phyloP scores from a whole-genome alignment of 2,329 filamentous ascomycete species.

The Hymenoscyphus linearis region DNA sequence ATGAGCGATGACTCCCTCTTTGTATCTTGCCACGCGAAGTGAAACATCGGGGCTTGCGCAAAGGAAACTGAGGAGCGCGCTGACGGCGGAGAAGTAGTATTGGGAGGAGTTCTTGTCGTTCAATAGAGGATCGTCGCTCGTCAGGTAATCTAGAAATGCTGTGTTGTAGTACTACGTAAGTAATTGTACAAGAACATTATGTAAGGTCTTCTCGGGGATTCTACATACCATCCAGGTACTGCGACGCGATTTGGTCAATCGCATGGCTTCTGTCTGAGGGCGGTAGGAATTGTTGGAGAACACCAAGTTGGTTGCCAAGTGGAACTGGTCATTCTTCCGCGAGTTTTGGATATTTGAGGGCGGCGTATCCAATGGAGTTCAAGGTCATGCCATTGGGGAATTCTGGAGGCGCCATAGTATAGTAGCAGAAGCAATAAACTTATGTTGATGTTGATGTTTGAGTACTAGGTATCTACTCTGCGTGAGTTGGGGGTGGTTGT shows the following conservation, averaged over 20 bases:
- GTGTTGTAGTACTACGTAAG: background rate
- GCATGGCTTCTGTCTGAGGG: conserved; percentile 13
- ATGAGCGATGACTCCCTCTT: conserved; percentile 12
- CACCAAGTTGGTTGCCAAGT: conserved; percentile 18
- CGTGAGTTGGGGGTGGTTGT: too few species aligned
- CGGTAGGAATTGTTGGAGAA: conserved; percentile 12
- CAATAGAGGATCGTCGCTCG: conserved; percentile 17
- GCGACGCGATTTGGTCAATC: conserved; percentile 23
- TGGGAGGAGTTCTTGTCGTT: conserved; percentile 18
- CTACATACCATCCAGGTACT: conserved; percentile 16
- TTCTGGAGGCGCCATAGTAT: conserved; percentile 3
- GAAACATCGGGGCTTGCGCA: conserved; percentile 21
- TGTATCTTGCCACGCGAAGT: conserved; percentile 16
- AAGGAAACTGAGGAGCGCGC: conserved; percentile 23
- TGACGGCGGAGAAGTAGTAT: conserved; percentile 22
- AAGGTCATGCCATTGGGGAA: conserved; percentile 9
- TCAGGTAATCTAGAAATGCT: conserved; percentile 22
- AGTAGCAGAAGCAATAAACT: too few species aligned
- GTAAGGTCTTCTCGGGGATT: background rate
- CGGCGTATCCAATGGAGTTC: conserved; percentile 10
- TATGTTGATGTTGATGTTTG: too few species aligned
- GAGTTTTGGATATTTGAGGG: conserved; percentile 10
- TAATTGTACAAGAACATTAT: background rate
- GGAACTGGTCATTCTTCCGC: conserved; percentile 9
- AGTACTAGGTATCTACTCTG: too few species aligned